A percentile compares a stretch with the other conserved stretches of the same genome.
These are phyloP conservation scores for Stemphylium vesicarium DNA, from an alignment of 2,329 filamentous ascomycete species.

Conservation along the genomic window DNA sequence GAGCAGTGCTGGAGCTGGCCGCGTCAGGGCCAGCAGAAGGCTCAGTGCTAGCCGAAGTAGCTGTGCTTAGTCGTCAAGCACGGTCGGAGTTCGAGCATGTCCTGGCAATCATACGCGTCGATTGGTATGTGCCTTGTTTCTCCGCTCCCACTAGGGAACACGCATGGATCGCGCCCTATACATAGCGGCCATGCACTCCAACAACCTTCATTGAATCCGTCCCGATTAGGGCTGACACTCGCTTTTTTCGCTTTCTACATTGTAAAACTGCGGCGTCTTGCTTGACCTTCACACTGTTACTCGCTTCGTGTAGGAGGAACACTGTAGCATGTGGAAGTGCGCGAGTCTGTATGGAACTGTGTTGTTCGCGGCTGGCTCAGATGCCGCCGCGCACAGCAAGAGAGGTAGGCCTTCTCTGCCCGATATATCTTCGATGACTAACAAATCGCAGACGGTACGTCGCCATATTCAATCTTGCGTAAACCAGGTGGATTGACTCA, in stretches of 20 bases:
- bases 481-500: neutral
- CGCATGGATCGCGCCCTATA: slow-evolving; percentile 38
- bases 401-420: slow-evolving; percentile 26
- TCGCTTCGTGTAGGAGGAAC: slow-evolving; percentile 26
- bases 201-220: slow-evolving; percentile 11
- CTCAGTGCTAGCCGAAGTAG: slow-evolving; percentile 1
- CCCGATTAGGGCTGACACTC: slow-evolving; percentile 10
- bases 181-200: slow-evolving; percentile 23
- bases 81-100: slow-evolving; percentile 14
- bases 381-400: slow-evolving; percentile 10
- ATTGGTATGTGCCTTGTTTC: slow-evolving; percentile 29
- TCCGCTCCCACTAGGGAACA: slow-evolving; percentile 21
- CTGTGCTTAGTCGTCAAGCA: slow-evolving; percentile 26
- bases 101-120: slow-evolving; percentile 14
- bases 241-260: slow-evolving; percentile 3
- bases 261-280: slow-evolving; percentile 15
- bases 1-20: neutral
- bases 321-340: slow-evolving; percentile 31
- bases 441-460: slow-evolving; percentile 29
- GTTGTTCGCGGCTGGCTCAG: slow-evolving; percentile 23
- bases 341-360: slow-evolving; percentile 23
- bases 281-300: slow-evolving; percentile 25
- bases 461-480: neutral
- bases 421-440: slow-evolving; percentile 2
- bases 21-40: neutral